Base-by-base conservation (phyloP, 768 basidiomycete species). In the Mycena sanguinolenta region DNA sequence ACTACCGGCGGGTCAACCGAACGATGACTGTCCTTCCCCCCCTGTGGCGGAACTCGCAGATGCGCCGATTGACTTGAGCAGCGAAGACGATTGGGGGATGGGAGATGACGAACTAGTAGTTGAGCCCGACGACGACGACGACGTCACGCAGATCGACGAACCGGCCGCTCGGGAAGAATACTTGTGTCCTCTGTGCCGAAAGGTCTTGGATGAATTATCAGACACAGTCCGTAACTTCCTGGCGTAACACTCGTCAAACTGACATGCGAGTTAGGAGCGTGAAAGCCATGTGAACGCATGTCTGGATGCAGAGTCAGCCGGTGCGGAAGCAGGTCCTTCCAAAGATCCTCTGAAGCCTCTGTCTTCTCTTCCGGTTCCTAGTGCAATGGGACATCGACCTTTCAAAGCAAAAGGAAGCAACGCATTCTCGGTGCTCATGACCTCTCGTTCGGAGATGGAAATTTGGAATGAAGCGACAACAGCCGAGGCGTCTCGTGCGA, bases 391-490 rank as follows among this genome's bases (percentile, higher is more conserved):
- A 19, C 59, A 25, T 54, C 67, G 75, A 7, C 75, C 79, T 50
- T 58, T 54, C 8, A 77, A 69, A 25, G 19, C 71, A 2, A 58
- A 38, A 25, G 44, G 63, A 21, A 77, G 74, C 19, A 82, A 88
- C 68, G 85, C 84, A 0, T 98, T 97, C 79, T 91, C 92, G 0
- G 84, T 93, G n/a, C 85, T 99, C 44, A 98, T 99, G 96, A 87
- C 90, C n/a, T 92, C 93, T 1, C 85, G 90, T 73, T 92, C 91
- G 72, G 95, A 97, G 76, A 89, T 88, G 57, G 90, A 91, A 69
- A 88, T 89, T 3, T 98, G 97, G 96, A 93, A 91, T 75, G 93
- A 95, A 78, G 96, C 92, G 0, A 82, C 88, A 21, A 78, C 81
- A 19, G 83, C 80, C 0, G 90, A 91, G 70, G 84, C 86, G 54